Conservation (phyloP, 2,329 filamentous ascomycete genomes). For the Aureobasidium mangrovei region DNA sequence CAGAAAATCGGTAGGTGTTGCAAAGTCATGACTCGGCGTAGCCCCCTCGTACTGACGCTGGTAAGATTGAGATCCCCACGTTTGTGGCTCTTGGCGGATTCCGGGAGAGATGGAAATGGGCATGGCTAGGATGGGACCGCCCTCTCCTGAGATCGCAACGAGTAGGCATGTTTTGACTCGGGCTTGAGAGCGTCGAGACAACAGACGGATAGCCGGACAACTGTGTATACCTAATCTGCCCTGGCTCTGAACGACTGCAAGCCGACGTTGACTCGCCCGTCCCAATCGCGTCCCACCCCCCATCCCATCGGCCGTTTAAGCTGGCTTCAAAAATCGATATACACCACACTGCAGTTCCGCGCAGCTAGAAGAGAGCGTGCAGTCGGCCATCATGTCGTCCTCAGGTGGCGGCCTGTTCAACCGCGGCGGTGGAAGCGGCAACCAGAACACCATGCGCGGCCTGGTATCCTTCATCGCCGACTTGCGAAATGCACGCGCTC, state of each 20-base stretch:
- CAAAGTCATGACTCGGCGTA: too few species aligned
- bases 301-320: too few species aligned
- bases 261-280: not conserved
- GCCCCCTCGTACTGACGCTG: too few species aligned
- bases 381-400: conserved; percentile 4
- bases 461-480: conserved; percentile 98
- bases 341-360: not conserved
- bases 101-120: not conserved
- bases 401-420: conserved; percentile 29
- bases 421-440: conserved; percentile 22
- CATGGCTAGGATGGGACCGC: not conserved
- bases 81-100: not conserved
- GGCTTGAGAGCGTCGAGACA: not conserved
- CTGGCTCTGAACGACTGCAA: not conserved
- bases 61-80: conserved; percentile 2
- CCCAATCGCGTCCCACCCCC: not conserved
- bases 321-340: too few species aligned
- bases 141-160: not conserved
- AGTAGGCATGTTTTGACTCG: not conserved
- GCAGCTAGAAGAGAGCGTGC: not conserved
- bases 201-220: not conserved
- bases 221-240: not conserved
- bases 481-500: conserved; percentile 83
- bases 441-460: conserved; percentile 43
- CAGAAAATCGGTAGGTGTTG: not conserved